Conservation (phyloP, 371 early-diverging fungal genomes). For the Mucor velutinosus region DNA sequence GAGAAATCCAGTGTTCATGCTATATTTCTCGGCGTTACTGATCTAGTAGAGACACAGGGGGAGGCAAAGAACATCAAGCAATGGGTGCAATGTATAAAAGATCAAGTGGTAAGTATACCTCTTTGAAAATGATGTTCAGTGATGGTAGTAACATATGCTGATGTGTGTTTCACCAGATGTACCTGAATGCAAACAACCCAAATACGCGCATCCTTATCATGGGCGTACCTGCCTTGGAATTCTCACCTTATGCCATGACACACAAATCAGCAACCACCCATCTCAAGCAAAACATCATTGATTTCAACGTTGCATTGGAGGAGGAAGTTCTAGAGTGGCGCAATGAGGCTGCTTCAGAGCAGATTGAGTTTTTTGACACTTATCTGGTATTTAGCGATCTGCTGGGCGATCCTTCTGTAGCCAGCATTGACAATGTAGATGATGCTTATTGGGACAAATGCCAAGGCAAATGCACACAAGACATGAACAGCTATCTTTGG, state of each 20-base stretch:
- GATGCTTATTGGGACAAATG: constrained; percentile 51
- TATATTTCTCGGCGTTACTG: constrained; percentile 41
- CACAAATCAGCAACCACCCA: constrained; percentile 7
- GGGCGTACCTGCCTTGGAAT: constrained; percentile 46
- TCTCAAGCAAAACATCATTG: constrained; percentile 31
- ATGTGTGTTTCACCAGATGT: constrained; percentile 14
- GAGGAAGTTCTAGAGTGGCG: constrained; percentile 33
- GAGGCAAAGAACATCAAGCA: constrained; percentile 10
- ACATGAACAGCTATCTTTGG: constrained; percentile 44
- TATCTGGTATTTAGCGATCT: constrained; percentile 36
- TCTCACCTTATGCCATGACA: constrained; percentile 32
- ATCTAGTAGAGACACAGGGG: constrained; percentile 27
- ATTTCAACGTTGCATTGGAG: constrained; percentile 41
- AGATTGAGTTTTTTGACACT: constrained; percentile 29
- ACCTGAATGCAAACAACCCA: constrained; percentile 20
- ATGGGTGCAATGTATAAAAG: constrained; percentile 30
- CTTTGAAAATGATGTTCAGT: background rate
- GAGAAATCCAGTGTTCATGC: constrained; percentile 28
- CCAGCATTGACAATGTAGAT: constrained; percentile 37
- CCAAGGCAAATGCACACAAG: constrained; percentile 37
- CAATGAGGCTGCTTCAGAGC: constrained; percentile 1
- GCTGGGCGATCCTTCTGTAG: constrained; percentile 35
- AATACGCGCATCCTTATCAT: constrained; percentile 30
- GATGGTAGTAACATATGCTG: background rate
- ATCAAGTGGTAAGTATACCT: constrained; percentile 31